These are phyloP conservation scores for Hypoxylon fuscum DNA, from an alignment of 495 filamentous ascomycete species.

Conservation along the genomic window DNA sequence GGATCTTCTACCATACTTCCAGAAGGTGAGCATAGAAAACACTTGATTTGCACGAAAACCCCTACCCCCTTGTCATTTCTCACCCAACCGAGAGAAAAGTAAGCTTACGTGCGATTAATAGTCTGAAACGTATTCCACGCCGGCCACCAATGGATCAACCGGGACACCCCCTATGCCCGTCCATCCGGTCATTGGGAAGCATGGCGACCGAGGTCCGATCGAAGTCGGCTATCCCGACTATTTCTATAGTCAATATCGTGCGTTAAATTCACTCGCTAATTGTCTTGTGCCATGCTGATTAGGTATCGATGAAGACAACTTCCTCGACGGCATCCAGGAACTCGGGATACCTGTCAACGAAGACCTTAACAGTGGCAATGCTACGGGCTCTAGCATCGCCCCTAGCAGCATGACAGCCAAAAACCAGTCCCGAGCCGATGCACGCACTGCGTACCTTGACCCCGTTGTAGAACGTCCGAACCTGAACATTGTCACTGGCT, in stretches of 20 bases:
- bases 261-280: slow-evolving; percentile 6
- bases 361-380: slow-evolving; percentile 58
- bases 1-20: slow-evolving; percentile 66
- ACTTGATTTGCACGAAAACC: background rate
- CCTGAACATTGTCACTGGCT: slow-evolving; percentile 54
- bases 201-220: slow-evolving; percentile 55
- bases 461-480: slow-evolving; percentile 54
- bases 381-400: slow-evolving; percentile 57
- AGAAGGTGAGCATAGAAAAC: slow-evolving; percentile 48
- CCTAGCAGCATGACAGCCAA: slow-evolving; percentile 55
- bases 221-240: slow-evolving; percentile 63
- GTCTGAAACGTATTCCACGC: slow-evolving; percentile 28
- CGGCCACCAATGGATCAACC: slow-evolving; percentile 36
- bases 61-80: background rate
- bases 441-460: slow-evolving; percentile 58
- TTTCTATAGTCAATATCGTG: slow-evolving; percentile 58
- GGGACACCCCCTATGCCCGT: slow-evolving; percentile 44
- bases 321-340: slow-evolving; percentile 58
- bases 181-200: slow-evolving; percentile 44
- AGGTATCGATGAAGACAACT: slow-evolving; percentile 52
- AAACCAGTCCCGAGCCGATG: slow-evolving; percentile 61
- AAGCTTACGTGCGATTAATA: slow-evolving; percentile 31
- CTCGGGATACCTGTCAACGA: slow-evolving; percentile 58
- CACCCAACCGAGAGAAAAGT: slow-evolving; percentile 10
- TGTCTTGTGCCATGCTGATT: slow-evolving; percentile 7